A percentile compares a stretch with the other conserved stretches of the same genome.
These are phyloP conservation scores for Neonothopanus nambi DNA, from an alignment of 1,284 basidiomycete species.

Conservation along the genomic window DNA sequence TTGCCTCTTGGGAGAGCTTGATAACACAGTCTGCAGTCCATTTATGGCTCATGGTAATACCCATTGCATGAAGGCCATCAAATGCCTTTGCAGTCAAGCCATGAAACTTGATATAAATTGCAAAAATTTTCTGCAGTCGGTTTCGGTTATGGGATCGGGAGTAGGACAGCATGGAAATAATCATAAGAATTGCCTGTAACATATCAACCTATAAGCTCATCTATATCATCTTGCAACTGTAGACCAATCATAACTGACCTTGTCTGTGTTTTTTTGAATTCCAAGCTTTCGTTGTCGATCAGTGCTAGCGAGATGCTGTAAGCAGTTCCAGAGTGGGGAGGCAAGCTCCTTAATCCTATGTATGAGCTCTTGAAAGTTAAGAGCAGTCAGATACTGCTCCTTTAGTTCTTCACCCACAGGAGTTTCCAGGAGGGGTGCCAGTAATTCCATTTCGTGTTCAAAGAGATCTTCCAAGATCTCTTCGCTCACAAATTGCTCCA, in stretches of 20 bases:
- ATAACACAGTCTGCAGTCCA: conserved; percentile 22
- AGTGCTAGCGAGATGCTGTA: conserved; percentile 15
- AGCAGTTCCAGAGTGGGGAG: conserved; percentile 20
- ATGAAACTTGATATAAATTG: conserved; percentile 28
- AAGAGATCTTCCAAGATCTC: conserved; percentile 14
- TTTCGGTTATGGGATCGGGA: conserved; percentile 21
- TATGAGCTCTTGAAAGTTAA: conserved; percentile 16
- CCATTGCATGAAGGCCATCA: conserved; percentile 27
- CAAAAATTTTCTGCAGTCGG: conserved; percentile 23
- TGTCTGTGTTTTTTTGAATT: conserved; percentile 22
- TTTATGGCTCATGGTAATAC: conserved; percentile 30
- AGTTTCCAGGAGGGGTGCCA: conserved; percentile 6
- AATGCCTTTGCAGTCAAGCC: conserved; percentile 26
- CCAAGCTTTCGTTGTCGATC: conserved; percentile 18
- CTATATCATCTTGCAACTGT: neutral
- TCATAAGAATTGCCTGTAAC: conserved; percentile 18
- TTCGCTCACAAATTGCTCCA: conserved; percentile 18
- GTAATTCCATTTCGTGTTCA: conserved; percentile 14
- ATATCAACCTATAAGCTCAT: conserved; percentile 7
- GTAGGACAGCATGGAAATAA: conserved; percentile 21
- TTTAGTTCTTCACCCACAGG: conserved; percentile 15
- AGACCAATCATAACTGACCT: conserved; percentile 16
- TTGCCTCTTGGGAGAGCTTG: conserved; percentile 7
- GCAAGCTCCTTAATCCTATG: conserved; percentile 8
- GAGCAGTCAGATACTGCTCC: conserved; percentile 14